phyloP scores from a whole-genome alignment of 1,139 yeast genomes.

The Pneumocystis canis region DNA sequence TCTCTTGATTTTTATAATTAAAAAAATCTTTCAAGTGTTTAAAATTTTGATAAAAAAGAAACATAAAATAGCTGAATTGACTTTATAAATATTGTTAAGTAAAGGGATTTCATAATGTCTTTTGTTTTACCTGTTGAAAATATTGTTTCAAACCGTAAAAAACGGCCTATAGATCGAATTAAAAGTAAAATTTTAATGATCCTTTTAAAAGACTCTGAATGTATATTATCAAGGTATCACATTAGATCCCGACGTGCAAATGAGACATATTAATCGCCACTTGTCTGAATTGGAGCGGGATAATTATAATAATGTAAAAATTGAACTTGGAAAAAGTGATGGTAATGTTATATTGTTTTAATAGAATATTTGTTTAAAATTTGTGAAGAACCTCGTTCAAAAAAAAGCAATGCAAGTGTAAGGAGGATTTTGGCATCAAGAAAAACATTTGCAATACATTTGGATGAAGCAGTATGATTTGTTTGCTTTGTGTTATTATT shows the following conservation, averaged over 20 bases:
- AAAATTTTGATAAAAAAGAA: background rate
- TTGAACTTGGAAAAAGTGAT: conserved; percentile 26
- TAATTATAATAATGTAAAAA: conserved; percentile 25
- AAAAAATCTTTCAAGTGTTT: background rate
- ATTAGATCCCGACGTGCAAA: background rate
- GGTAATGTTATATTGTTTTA: conserved; percentile 9
- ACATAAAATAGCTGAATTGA: background rate
- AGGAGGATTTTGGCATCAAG: conserved; percentile 28
- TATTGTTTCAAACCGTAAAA: background rate
- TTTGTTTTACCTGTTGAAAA: background rate
- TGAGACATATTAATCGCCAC: conserved; percentile 22
- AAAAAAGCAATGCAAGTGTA: conserved; percentile 10
- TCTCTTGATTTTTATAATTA: too few species aligned
- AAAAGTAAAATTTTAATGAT: background rate
- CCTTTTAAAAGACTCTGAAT: background rate
- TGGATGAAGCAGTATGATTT: conserved; percentile 27
- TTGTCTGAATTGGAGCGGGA: conserved; percentile 30
- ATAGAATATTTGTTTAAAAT: conserved; percentile 12
- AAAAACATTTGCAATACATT: conserved; percentile 28
- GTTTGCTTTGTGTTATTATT: conserved; percentile 9
- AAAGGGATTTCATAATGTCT: background rate
- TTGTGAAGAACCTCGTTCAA: conserved; percentile 12
- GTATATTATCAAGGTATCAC: background rate
- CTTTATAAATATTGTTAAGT: too few species aligned
- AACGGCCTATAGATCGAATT: background rate